Conservation (phyloP, 352 stramenopile species). For the Pythium brachiatum region DNA sequence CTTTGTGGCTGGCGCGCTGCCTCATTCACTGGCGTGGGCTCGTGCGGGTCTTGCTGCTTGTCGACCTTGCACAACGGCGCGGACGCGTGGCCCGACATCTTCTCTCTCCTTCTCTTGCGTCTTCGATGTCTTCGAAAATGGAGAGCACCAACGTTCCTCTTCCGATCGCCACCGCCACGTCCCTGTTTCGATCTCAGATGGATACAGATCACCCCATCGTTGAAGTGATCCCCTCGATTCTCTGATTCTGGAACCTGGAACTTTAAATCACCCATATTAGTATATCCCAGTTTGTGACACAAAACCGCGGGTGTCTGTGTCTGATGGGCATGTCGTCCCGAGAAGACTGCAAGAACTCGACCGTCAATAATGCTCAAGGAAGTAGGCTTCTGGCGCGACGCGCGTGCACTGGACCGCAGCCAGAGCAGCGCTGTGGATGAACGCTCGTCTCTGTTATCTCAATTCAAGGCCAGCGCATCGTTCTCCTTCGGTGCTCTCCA, state of each 20-base stretch:
- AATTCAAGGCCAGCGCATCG: neutral
- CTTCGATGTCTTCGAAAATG: too few species aligned
- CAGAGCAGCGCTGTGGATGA: neutral
- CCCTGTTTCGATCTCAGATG: neutral
- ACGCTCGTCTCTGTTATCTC: constrained; percentile 4
- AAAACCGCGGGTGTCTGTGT: neutral
- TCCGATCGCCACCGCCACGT: neutral
- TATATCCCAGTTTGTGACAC: neutral
- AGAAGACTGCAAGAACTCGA: too few species aligned
- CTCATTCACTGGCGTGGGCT: constrained; percentile 3
- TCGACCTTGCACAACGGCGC: constrained; percentile 7
- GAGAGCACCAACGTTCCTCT: too few species aligned
- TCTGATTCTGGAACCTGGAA: neutral
- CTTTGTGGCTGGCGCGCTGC: too few species aligned
- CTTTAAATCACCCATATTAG: neutral
- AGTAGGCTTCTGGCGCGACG: constrained; percentile 21
- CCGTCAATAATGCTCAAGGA: constrained; percentile 20
- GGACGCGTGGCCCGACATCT: constrained; percentile 9
- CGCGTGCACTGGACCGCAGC: constrained; percentile 5
- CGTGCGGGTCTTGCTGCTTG: neutral
- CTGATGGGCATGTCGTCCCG: neutral
- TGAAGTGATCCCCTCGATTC: neutral
- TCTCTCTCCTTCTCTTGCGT: neutral
- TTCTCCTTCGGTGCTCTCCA: neutral
- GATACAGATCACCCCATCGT: neutral